Conservation (phyloP, 257 asterid genomes). For the Plantago elongata region DNA sequence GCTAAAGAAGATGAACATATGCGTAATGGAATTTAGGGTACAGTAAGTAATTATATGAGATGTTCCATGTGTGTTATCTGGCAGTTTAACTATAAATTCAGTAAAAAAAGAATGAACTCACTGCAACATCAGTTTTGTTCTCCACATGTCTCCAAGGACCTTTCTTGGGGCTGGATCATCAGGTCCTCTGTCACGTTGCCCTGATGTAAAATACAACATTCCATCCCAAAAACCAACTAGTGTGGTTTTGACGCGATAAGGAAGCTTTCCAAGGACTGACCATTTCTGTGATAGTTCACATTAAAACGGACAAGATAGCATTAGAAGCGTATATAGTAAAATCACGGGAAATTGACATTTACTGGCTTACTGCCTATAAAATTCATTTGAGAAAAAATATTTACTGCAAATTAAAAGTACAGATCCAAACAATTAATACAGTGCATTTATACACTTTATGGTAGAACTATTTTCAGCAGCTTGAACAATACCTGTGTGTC, state of each 20-base stretch:
- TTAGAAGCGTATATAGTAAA: background rate
- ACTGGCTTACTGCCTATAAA: background rate
- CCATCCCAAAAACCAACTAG: slow-evolving; percentile 93
- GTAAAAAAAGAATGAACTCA: slow-evolving; percentile 25
- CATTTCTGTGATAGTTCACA: slow-evolving; percentile 54
- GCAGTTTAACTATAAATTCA: slow-evolving; percentile 12
- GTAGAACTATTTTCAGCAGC: slow-evolving; percentile 2
- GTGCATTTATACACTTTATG: slow-evolving; percentile 12
- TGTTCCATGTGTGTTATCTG: slow-evolving; percentile 1
- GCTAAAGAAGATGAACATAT: too few species aligned
- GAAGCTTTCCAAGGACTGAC: slow-evolving; percentile 83
- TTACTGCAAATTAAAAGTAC: background rate
- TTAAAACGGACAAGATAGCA: slow-evolving; percentile 12
- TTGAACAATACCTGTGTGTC: slow-evolving; percentile 51
- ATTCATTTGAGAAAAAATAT: background rate
- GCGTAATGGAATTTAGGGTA: background rate
- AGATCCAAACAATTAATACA: background rate
- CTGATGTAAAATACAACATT: slow-evolving; percentile 84
- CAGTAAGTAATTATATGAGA: slow-evolving; percentile 11
- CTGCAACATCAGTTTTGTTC: slow-evolving; percentile 50
- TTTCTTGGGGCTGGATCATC: slow-evolving; percentile 80
- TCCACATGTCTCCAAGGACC: slow-evolving; percentile 92
- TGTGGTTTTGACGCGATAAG: slow-evolving; percentile 88
- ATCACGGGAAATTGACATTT: too few species aligned
- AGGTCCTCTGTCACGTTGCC: slow-evolving; percentile 87